A percentile compares a stretch with the other conserved stretches of the same genome.
Evolutionary conservation across 2,329 filamentous ascomycete genomes (phyloP).

Genomic region (Cordyceps cateniannulata): DNA sequence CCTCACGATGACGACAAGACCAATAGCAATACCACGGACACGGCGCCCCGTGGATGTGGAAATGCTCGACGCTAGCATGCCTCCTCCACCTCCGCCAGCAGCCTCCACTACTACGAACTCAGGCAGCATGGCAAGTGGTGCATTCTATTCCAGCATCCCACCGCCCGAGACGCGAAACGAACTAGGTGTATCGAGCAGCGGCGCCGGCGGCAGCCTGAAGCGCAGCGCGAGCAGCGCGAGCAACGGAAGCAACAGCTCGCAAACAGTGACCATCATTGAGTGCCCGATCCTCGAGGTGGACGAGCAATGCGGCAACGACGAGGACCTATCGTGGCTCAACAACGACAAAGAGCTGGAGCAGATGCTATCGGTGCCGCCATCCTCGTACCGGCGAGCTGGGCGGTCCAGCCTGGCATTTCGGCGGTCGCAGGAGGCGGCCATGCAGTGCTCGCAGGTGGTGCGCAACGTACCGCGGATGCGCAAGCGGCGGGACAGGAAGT

Average conservation of each 20-base stretch:
- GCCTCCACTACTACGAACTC: background rate
- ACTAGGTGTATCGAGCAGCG: background rate
- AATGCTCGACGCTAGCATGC: slow-evolving; percentile 7
- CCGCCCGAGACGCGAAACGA: background rate
- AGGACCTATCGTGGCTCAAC: slow-evolving; percentile 22
- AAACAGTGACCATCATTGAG: slow-evolving; percentile 1
- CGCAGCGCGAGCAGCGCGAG: slow-evolving; percentile 4
- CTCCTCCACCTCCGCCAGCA: background rate
- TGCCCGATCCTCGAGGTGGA: slow-evolving; percentile 21
- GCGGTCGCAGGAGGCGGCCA: slow-evolving; percentile 18
- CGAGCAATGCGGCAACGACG: slow-evolving; percentile 21
- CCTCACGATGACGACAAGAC: background rate
- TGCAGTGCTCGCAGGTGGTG: slow-evolving; percentile 16
- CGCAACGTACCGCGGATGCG: slow-evolving; percentile 20
- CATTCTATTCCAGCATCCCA: background rate
- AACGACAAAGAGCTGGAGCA: slow-evolving; percentile 1
- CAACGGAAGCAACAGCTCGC: slow-evolving; percentile 6
- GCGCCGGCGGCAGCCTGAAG: background rate
- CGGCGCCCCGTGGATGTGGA: slow-evolving; percentile 1
- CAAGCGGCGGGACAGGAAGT: slow-evolving; percentile 14
- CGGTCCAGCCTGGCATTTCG: slow-evolving; percentile 5
- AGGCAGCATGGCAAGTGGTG: background rate
- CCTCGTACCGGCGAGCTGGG: background rate
- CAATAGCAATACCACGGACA: background rate
- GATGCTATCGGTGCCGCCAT: slow-evolving; percentile 2